Conservation (phyloP, 805 yeast genomes). For the Yamadazyma paraphyllophila region DNA sequence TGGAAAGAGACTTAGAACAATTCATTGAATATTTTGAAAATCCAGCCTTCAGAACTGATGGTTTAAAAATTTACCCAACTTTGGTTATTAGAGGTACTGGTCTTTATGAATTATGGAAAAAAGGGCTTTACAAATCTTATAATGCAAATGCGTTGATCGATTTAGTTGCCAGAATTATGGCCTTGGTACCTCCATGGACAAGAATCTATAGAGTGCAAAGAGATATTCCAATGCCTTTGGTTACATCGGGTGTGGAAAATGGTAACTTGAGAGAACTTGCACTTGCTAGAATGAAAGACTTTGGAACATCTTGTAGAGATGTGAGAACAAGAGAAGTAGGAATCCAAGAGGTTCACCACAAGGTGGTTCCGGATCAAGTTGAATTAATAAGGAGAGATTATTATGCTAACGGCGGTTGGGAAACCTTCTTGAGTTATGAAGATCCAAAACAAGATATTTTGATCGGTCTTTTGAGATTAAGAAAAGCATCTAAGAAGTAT, state of each 20-base stretch:
- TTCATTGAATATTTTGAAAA: constrained; percentile 95
- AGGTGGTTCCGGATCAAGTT: constrained; percentile 94
- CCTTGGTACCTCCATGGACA: constrained; percentile 98
- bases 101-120: constrained; percentile 94
- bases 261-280: constrained; percentile 96
- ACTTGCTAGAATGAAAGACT: constrained; percentile 95
- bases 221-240: constrained; percentile 99
- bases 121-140: constrained; percentile 90
- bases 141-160: constrained; percentile 93
- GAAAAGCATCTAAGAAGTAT: constrained; percentile 84
- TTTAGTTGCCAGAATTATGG: constrained; percentile 91
- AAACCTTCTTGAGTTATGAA: constrained; percentile 91
- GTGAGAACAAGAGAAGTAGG: constrained; percentile 98
- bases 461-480: constrained; percentile 82
- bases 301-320: constrained; percentile 93
- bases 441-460: constrained; percentile 96
- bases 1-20: constrained; percentile 96
- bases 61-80: constrained; percentile 92
- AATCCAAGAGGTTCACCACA: constrained; percentile 96
- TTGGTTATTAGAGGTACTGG: constrained; percentile 97
- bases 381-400: constrained; percentile 94
- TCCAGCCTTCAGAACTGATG: constrained; percentile 96
- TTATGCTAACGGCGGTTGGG: constrained; percentile 98
- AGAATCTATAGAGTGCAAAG: constrained; percentile 97
- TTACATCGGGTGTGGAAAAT: constrained; percentile 95